These are phyloP conservation scores for Sequoiadendron giganteum DNA, from an alignment of 75 land plant species.

Conservation along the genomic window DNA sequence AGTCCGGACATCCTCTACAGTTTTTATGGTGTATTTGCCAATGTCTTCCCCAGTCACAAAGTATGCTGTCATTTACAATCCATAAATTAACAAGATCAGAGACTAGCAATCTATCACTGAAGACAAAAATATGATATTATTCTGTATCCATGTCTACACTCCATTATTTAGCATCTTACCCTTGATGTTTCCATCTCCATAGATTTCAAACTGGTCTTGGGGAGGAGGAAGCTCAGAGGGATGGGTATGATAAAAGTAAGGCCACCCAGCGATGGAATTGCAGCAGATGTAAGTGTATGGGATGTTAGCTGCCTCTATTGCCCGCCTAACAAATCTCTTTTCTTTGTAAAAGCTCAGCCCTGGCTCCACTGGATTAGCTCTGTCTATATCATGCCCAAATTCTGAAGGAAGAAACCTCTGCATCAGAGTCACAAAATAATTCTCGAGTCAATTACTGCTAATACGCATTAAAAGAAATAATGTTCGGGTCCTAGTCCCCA, in stretches of 20 bases:
- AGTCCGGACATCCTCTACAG: conserved; percentile 30
- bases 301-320: conserved; percentile 21
- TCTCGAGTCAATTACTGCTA: not conserved
- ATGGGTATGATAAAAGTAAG: conserved; percentile 18
- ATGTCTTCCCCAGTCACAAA: conserved; percentile 47
- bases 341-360: conserved; percentile 6
- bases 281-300: conserved; percentile 25
- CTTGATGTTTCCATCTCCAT: conserved; percentile 36
- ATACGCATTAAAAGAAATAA: not conserved
- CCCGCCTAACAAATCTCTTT: conserved; percentile 21
- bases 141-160: too few relatives aligned
- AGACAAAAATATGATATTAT: not conserved
- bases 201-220: conserved; percentile 16
- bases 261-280: conserved; percentile 26
- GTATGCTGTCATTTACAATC: conserved; percentile 2
- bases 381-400: conserved; percentile 23
- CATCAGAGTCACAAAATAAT: not conserved
- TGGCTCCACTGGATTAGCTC: conserved; percentile 13
- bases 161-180: not conserved
- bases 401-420: conserved; percentile 34
- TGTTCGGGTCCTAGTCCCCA: not conserved
- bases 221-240: conserved; percentile 18
- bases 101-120: not conserved
- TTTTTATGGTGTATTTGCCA: conserved; percentile 41
- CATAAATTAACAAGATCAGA: too few relatives aligned